Base-by-base conservation (phyloP, 345 rosid genomes). In the Eucalyptus polybractea region DNA sequence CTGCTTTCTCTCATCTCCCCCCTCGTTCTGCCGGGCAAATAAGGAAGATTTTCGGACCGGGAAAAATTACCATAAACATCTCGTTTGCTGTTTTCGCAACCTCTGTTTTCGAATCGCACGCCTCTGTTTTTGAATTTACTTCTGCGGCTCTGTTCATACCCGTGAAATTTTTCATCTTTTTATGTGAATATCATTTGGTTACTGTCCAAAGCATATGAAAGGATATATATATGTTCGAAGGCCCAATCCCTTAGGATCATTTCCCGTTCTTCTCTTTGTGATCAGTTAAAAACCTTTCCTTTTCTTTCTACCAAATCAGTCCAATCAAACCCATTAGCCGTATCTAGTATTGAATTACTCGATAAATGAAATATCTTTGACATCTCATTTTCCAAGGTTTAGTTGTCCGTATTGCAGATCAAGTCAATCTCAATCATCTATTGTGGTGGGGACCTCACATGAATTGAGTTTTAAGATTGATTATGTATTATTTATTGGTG, bases 301-400 rank as follows among this genome's bases (percentile, higher is more conserved):
- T 33, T 69, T 33, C 10, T 11, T 72, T 72, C 25, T 53, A 21
- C 5, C 45, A 6, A 72, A 5, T 19, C 14, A 33, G 13, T 72
- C 81, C 45, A 33, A 19, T 42, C 25, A 0, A 33, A 33, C 14
- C 10, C 7, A 72, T 12, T 3, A 19, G 13, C 2, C 6, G 14
- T 10, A 10, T 33, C 44, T 22, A 8, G 7, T 3, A 33, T 2
- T 5, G 7, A 33, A 72, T 72, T 33, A 37, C 24, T 72, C 13
- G 25, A 62, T 29, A 27, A 13, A 29, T 27, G 16, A 62, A 29
- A 13, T 29, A 12, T 29, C 33, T 13, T 3, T 6, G 6, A 6
- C 8, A 3, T 62, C 69, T 62, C 33, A 13, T 62, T 27, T 60
- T 62, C 31, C 33, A 11, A 33, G 0, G 11, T 72, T 33, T 19